Evolutionary conservation across 306 rosid genomes (phyloP).

Genomic region (Castanospermum australe): DNA sequence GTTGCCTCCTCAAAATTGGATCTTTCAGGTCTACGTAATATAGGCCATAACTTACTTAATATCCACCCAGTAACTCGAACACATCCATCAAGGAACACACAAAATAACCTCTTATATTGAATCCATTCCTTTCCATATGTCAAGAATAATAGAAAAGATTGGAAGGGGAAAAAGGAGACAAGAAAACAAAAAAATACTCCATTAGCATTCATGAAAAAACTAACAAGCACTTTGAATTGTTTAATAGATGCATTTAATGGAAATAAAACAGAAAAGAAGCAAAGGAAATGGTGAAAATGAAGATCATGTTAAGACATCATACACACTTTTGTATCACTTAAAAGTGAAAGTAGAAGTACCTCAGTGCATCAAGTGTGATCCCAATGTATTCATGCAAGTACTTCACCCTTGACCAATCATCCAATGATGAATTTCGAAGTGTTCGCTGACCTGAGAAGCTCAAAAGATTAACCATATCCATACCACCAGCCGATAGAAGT

Average conservation of each 20-base stretch:
- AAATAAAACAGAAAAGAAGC: neutral
- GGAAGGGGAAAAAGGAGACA: neutral
- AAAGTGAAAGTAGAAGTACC: conserved; percentile 37
- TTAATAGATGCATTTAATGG: neutral
- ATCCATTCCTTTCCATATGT: conserved; percentile 37
- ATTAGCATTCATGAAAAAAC: neutral
- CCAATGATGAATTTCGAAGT: conserved; percentile 42
- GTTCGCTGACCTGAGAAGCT: conserved; percentile 42
- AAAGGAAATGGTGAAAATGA: neutral
- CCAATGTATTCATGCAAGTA: conserved; percentile 41
- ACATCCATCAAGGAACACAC: conserved; percentile 47
- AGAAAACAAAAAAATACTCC: neutral
- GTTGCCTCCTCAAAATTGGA: conserved; percentile 34
- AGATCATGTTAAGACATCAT: neutral
- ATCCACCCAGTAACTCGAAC: conserved; percentile 40
- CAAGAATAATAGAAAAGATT: neutral
- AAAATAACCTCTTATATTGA: conserved; percentile 48
- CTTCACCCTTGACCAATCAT: conserved; percentile 47
- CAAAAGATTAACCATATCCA: neutral
- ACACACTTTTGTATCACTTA: neutral
- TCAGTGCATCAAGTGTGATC: conserved; percentile 27
- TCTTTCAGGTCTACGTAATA: conserved; percentile 40
- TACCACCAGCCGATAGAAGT: neutral
- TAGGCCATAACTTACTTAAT: conserved; percentile 34
- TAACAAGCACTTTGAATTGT: too few relatives aligned